These are phyloP conservation scores for Tricholoma bakamatsutake DNA, from an alignment of 768 basidiomycete genomes.

Conservation along the genomic window DNA sequence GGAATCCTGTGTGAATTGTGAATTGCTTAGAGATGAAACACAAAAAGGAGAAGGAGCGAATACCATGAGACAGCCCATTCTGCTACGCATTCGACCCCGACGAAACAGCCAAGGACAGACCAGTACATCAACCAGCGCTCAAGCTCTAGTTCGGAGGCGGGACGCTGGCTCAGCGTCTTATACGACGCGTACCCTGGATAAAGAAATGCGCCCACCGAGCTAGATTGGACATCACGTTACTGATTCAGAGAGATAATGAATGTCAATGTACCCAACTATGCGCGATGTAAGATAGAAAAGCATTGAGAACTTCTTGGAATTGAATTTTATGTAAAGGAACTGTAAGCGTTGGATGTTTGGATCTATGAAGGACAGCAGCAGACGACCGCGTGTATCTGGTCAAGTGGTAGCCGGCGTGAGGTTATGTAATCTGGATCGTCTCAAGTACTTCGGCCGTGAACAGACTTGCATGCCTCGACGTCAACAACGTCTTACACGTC, in stretches of 20 bases:
- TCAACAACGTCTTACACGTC: constrained; percentile 7
- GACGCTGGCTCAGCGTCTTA: constrained; percentile 85
- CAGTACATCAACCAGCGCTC: constrained; percentile 98
- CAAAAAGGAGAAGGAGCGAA: constrained; percentile 20
- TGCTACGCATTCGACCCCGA: constrained; percentile 75
- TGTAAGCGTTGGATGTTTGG: not conserved
- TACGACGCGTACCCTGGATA: constrained; percentile 97
- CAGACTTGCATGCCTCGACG: constrained; percentile 10
- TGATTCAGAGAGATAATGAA: not conserved
- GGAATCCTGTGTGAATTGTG: constrained; percentile 60
- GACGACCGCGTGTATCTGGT: constrained; percentile 4
- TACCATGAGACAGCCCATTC: constrained; percentile 89
- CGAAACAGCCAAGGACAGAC: constrained; percentile 81
- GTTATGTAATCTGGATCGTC: constrained; percentile 6
- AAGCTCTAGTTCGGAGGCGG: constrained; percentile 75
- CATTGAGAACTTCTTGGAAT: constrained; percentile 22
- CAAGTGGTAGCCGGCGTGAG: not conserved
- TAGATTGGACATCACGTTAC: constrained; percentile 18
- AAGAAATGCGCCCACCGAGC: constrained; percentile 73
- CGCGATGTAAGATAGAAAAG: constrained; percentile 45
- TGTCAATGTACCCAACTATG: constrained; percentile 36
- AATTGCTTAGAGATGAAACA: not conserved
- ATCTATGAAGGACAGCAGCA: not conserved
- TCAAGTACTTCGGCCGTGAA: no score
- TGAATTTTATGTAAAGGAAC: not conserved